Base-by-base conservation (phyloP, 306 rosid species). In the Prunus fruticosa region DNA sequence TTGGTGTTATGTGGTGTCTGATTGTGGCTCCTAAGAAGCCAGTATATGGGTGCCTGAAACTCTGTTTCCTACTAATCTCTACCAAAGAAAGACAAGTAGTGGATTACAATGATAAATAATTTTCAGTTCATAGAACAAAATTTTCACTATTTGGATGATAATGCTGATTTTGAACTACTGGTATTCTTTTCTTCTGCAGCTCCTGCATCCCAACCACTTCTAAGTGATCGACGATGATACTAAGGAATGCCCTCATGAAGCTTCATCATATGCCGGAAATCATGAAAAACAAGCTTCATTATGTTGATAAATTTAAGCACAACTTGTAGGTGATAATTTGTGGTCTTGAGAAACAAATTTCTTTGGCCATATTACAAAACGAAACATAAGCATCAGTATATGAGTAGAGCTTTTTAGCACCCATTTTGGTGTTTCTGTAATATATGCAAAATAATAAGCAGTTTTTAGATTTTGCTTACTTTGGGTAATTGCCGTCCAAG, bases 171-270 rank as follows among this genome's bases (percentile, higher is more conserved):
- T 66, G 76, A 25, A 49, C 76, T 23, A 72, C 63, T 32, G 32
- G 54, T 61, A 73, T 51, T 73, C 41, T 53, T 9, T 76, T 54
- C n/a, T 79, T 76, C 52, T 80, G 87, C 90, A 87, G 93, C 65
- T 72, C 7, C 83, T 25, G 87, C 83, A 74, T 84, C 87, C 45
- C 86, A 83, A 77, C 88, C 93, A 7, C 93, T 88, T 79, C 72
- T 92, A 54, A 69, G 78, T 3, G 88, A 90, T 57, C 84, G 79
- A 75, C 77, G 85, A 71, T 88, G 87, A 88, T 76, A 30, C 47
- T 38, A 62, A 51, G 60, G 79, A 76, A 58, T 49, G 82, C 68
- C 78, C 74, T 75, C 73, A n/a, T 75, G 81, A 83, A 84, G 64
- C 72, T 54, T 76, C 54, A 20, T 82, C 58, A n/a, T 63, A 27